phyloP scores from a whole-genome alignment of 83 land plant genomes.

The Picea engelmannii region DNA sequence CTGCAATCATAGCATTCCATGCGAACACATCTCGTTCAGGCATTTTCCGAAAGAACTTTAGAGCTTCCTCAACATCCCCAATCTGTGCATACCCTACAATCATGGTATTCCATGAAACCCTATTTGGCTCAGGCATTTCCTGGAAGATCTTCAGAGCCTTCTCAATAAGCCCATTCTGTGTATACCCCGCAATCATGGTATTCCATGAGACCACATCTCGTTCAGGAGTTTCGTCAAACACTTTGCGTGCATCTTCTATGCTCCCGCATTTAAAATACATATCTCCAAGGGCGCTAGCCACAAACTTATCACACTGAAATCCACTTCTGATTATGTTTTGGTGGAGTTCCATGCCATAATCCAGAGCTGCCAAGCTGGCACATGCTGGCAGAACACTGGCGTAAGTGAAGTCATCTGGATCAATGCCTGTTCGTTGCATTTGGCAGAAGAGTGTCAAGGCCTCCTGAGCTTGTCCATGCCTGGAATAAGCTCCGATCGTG shows the following conservation, averaged over 20 bases:
- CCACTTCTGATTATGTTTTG: slow-evolving; percentile 3
- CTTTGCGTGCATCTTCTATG: background rate
- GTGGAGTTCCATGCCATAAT: background rate
- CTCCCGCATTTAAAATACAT: background rate
- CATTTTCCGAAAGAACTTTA: background rate
- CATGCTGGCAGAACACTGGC: slow-evolving; percentile 1
- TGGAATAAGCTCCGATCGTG: slow-evolving; percentile 7
- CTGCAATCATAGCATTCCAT: no score
- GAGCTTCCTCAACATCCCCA: background rate
- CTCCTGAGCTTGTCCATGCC: background rate
- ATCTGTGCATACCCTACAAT: background rate
- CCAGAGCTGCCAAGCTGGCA: slow-evolving; percentile 4
- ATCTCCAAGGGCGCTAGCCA: background rate
- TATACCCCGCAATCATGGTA: slow-evolving; percentile 2
- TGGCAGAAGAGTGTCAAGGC: slow-evolving; percentile 9
- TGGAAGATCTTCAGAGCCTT: background rate
- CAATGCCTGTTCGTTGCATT: slow-evolving; percentile 1
- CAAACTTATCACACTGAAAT: background rate
- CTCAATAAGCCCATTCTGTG: background rate
- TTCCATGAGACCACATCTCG: background rate
- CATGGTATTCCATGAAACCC: background rate
- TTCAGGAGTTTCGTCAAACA: background rate
- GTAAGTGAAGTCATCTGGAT: slow-evolving; percentile 1
- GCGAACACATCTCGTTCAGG: no score
- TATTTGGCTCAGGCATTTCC: background rate